These are phyloP conservation scores for Gliomastix tumulicola DNA, from an alignment of 2,329 filamentous ascomycete genomes.

Conservation along the genomic window DNA sequence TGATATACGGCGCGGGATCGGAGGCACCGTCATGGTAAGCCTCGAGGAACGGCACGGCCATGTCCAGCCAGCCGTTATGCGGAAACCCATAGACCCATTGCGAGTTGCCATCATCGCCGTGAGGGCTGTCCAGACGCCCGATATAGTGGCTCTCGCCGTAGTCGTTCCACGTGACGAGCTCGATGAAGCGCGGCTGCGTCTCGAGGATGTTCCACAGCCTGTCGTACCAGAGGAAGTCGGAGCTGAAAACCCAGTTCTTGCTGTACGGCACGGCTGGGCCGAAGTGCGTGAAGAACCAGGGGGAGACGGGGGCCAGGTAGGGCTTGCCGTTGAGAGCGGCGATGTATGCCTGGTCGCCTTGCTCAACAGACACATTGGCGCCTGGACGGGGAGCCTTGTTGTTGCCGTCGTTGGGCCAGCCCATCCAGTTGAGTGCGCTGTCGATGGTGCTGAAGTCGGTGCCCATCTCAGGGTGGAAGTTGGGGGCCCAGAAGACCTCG, in stretches of 20 bases:
- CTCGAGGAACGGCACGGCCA: slow-evolving; percentile 44
- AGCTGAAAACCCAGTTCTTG: slow-evolving; percentile 52
- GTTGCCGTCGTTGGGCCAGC: slow-evolving; percentile 34
- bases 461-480: slow-evolving; percentile 34
- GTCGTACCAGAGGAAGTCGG: slow-evolving; percentile 50
- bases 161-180: slow-evolving; percentile 39
- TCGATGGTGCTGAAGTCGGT: slow-evolving; percentile 29
- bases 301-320: slow-evolving; percentile 37
- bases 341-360: slow-evolving; percentile 24
- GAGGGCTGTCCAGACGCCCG: slow-evolving; percentile 35
- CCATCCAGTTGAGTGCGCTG: slow-evolving; percentile 38
- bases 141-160: slow-evolving; percentile 51
- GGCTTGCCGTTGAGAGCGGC: slow-evolving; percentile 29
- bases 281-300: slow-evolving; percentile 43
- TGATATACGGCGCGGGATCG: slow-evolving; percentile 31
- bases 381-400: slow-evolving; percentile 38
- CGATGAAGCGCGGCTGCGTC: slow-evolving; percentile 34
- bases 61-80: slow-evolving; percentile 44
- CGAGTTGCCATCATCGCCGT: slow-evolving; percentile 33
- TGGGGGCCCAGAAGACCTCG: slow-evolving; percentile 40
- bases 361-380: slow-evolving; percentile 29
- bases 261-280: slow-evolving; percentile 33
- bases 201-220: slow-evolving; percentile 44
- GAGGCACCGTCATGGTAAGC: slow-evolving; percentile 40
- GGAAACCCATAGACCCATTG: slow-evolving; percentile 38